Evolutionary conservation across 768 basidiomycete species (phyloP), one percentile per base, ranked within the genome.

Genomic region (Lactarius pseudohatsudake): DNA sequence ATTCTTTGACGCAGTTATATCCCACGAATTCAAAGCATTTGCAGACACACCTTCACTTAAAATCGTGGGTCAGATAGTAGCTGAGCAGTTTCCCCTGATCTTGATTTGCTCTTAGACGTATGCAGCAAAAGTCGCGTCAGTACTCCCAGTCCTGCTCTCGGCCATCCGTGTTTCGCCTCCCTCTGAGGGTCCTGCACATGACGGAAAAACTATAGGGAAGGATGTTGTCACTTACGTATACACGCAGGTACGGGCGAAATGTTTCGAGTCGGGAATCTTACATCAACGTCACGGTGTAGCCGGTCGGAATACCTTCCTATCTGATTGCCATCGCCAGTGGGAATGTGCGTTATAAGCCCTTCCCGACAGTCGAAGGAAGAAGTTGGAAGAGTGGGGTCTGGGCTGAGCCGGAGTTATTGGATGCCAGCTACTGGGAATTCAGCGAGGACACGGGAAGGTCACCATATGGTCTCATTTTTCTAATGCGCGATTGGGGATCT

Each of bases 281-380:
- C 8, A 59, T 56, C 26, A 13, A 7, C 11, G 63, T 58, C 20
- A 13, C 59, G 66, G 16, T 69, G 10, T 72, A 98, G 92, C 86
- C 85, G 7, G 84, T 92, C 22, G 86, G 91, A 4, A 94, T 98
- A 65, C 92, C 96, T 1, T 87, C 90, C 1, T 98, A 98, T 74
- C 80, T 98, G n/a, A 82, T 98, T 58, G 96, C 96, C 2, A 89
- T 98, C 61, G 96, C 96, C 0, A 82, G 85, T 0, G 96, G 95
- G 1, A 89, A 96, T 73, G 77, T 97, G 3, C 82, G 80, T 26
- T 96, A 95, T 76, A 85, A 80, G 13, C 72, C 85, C 0, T 93
- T 95, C 74, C 77, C 82, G 3, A 76, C 79, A 38, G 77, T 82
- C 11, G 76, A 84, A 41, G 90, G 87, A 20, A 88, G 84, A 70